Evolutionary conservation across 23 red algal genomes (phyloP), one percentile per base, ranked within the genome.

Genomic region (Cyanidium caldarium): DNA sequence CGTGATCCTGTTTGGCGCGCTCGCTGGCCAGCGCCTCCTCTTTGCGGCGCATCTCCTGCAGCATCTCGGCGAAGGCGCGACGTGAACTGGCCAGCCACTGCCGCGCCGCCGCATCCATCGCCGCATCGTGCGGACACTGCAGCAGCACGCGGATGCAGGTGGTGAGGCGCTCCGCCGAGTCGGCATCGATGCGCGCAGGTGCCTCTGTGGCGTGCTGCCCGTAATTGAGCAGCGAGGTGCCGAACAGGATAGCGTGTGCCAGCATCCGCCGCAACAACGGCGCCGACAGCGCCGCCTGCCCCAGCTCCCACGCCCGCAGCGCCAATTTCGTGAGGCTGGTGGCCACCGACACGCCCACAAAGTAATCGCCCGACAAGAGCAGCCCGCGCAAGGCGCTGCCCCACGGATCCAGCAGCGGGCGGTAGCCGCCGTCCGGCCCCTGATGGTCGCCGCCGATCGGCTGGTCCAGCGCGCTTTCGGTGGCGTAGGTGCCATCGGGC

Each of bases 401-500:
- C 1, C 40, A 41, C 58, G 69, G 65, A 69, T 72, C 68, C 29
- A 29, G 15, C 3, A 34, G 13, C 15, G 70, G 5, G 13, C 3
- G 3, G 0, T 45, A 38, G 14, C 51, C 31, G 25, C 33, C 37
- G 19, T 41, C 42, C 25, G 33, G 23, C n/a, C n/a, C n/a, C n/a
- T n/a, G n/a, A n/a, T n/a, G n/a, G 51, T 28, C 1, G 13, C 45
- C 36, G 34, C 68, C 45, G 14, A 36, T 40, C 25, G 34, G 40
- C 7, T 36, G 3, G n/a, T 45, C 68, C n/a, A 57, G 37, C 35
- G 72, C 79, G n/a, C 43, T 83, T 40, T 98, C 82, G 14, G 92
- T 76, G 12, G 92, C 92, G 61, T 98, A 98, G 16, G 92, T 98
- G 29, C 92, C 92, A 72, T 98, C 92, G 20, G 80, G 71, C 40